phyloP scores from a whole-genome alignment of 2,329 filamentous ascomycete species.

The Paecilomyces dactylethromorphus region DNA sequence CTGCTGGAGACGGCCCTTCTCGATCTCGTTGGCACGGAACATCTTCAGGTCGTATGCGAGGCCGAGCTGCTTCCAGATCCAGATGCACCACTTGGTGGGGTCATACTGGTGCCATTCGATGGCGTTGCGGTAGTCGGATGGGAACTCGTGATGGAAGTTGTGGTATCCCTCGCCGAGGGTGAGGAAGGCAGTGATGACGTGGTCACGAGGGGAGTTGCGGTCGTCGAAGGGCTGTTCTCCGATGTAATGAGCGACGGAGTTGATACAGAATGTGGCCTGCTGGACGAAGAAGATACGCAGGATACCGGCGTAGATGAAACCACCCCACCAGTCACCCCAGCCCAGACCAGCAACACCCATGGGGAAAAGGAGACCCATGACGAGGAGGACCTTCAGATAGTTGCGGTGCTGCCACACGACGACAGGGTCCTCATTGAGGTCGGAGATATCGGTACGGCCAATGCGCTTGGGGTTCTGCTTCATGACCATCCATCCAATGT shows the following conservation, averaged over 20 bases:
- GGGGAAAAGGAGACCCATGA: constrained; percentile 72
- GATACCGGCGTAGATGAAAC: constrained; percentile 78
- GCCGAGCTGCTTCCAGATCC: constrained; percentile 74
- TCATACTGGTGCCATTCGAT: constrained; percentile 90
- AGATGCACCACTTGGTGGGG: constrained; percentile 86
- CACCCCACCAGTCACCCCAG: constrained; percentile 76
- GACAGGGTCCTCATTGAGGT: constrained; percentile 77
- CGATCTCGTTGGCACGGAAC: constrained; percentile 86
- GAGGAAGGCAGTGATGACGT: constrained; percentile 76
- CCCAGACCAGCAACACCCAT: constrained; percentile 67
- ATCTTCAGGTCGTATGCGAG: constrained; percentile 83
- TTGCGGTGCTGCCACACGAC: constrained; percentile 84
- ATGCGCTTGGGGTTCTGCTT: constrained; percentile 89
- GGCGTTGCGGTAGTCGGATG: constrained; percentile 86
- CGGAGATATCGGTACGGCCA: constrained; percentile 80
- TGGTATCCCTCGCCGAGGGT: constrained; percentile 87
- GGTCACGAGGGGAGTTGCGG: constrained; percentile 83
- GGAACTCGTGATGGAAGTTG: constrained; percentile 95
- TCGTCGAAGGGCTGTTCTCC: constrained; percentile 90
- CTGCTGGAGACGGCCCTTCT: constrained; percentile 85
- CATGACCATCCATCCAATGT: constrained; percentile 87
- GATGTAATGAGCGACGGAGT: constrained; percentile 84
- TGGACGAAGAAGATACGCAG: constrained; percentile 84
- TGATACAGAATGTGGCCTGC: constrained; percentile 90
- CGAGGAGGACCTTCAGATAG: constrained; percentile 72